Base-by-base conservation (phyloP, 2,329 filamentous ascomycete species). In the Aureobasidium sp. region DNA sequence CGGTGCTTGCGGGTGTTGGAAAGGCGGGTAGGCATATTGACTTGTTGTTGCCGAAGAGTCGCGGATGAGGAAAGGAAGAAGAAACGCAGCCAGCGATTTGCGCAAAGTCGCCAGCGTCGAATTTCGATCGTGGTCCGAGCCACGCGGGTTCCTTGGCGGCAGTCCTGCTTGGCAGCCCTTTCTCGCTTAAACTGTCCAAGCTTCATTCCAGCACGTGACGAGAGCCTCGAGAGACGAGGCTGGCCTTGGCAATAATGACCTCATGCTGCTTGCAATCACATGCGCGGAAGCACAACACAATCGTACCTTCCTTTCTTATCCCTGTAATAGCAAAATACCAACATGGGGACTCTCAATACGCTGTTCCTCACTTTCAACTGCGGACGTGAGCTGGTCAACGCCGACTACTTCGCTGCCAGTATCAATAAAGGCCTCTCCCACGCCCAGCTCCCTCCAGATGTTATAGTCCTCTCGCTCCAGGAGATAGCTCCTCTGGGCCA, bases 351-450 rank as follows among this genome's bases (percentile, higher is more conserved):
- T 67, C 83, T 97, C 64, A 89, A 91, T 72, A 80, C 94, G 65
- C 91, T 97, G 73, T 86, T 97, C 69, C 79, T 97, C 63, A 97
- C 95, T 15, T 97, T 96, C 83, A 98, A 98, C 77, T 97, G 93
- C 74, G 95, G 87, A 38, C 92, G 93, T 71, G 85, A 85, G 63
- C 80, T 89, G 11, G 88, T 97, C 73, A 85, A 95, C 71, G 83
- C 90, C 27, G 82, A 89, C 43, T 84, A 88, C 60, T 94, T 98
- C 73, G 90, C 92, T 18, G 79, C 84, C 61, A 84, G 81, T 42
- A 85, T 96, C 65, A 78, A 75, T 68, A 78, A 79, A 66, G 76
- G 77, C 58, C 74, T 76, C 61, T 78, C 80, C n/a, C 77, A 77
- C 38, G 68, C 75, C 51, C 69, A 76, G 20, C 76, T 91, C 77